phyloP scores from a whole-genome alignment of 164 flowering plant genomes.

The Aristolochia contorta region DNA sequence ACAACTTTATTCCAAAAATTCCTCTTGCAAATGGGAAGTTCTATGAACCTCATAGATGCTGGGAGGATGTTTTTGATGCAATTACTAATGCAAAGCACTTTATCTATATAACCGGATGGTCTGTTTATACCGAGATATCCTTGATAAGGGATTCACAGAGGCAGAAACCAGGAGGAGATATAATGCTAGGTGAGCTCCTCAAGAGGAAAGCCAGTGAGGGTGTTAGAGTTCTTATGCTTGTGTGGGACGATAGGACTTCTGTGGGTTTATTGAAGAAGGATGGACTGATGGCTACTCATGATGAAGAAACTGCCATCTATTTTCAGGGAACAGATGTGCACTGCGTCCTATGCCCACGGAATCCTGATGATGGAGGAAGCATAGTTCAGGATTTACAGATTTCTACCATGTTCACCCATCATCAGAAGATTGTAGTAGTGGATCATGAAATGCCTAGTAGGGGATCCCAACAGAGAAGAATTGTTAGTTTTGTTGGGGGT shows the following conservation, averaged over 20 bases:
- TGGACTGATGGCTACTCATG: slow-evolving; percentile 79
- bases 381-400: slow-evolving; percentile 51
- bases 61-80: slow-evolving; percentile 79
- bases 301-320: slow-evolving; percentile 50
- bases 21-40: slow-evolving; percentile 39
- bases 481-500: slow-evolving; percentile 70
- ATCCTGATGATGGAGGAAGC: slow-evolving; percentile 57
- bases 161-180: slow-evolving; percentile 43
- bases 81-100: slow-evolving; percentile 56
- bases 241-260: slow-evolving; percentile 84
- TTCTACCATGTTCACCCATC: slow-evolving; percentile 77
- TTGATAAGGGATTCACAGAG: slow-evolving; percentile 55
- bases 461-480: slow-evolving; percentile 33
- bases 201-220: slow-evolving; percentile 73
- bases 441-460: slow-evolving; percentile 38
- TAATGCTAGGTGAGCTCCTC: slow-evolving; percentile 64
- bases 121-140: slow-evolving; percentile 54
- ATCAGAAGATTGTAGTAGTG: slow-evolving; percentile 64
- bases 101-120: slow-evolving; percentile 79
- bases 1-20: slow-evolving; percentile 44
- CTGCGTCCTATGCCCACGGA: slow-evolving; percentile 63
- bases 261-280: slow-evolving; percentile 42
- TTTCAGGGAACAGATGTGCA: slow-evolving; percentile 46
- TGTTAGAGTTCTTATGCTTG: slow-evolving; percentile 69
- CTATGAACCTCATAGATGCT: slow-evolving; percentile 58